Base-by-base conservation (phyloP, 2,329 filamentous ascomycete genomes). In the Trichoderma semiorbis region DNA sequence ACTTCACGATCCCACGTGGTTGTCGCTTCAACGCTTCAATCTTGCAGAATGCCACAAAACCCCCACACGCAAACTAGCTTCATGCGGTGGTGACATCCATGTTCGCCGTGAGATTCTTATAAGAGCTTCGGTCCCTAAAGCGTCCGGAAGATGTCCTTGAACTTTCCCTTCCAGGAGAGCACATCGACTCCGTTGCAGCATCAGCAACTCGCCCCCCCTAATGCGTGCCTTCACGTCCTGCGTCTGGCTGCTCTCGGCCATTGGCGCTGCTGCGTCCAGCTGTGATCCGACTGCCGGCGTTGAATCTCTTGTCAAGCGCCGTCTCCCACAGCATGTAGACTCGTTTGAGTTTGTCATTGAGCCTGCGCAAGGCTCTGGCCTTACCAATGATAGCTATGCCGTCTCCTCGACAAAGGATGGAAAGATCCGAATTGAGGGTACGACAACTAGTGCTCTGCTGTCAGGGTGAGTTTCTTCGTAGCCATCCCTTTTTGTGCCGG, bases 381-480 rank as follows among this genome's bases (percentile, higher is more conserved):
- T 53, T 7, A 11, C 53, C 47, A 66, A 69, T 55, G 74, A 75
- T 26, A 73, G 64, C 67, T 75, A 75, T 30, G 66, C 43, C 3
- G 74, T 75, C 8, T 69, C 71, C 2, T 72, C 58, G n/a, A 62
- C 47, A n/a, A 63, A 39, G 30, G 34, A 74, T 72, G 74, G 74
- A 72, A 75, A 74, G 60, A 71, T 75, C 36, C 61, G 58, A 14
- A 68, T 75, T 18, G 47, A 75, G 30, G 74, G 74, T 18, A 73
- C 55, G 12, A 73, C 74, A 3, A 43, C 70, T 14, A 75, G 74
- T 65, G 74, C 71, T 32, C 21, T 75, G 34, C 43, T 73, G 28
- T 71, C 74, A 64, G 64, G 74, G 74, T 73, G 53, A 72, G 73
- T 26, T 18, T 57, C 18, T 32, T 28, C 14, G 18, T 28, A 18